Conservation (phyloP, 257 asterid genomes). For the Agastache rugosa region DNA sequence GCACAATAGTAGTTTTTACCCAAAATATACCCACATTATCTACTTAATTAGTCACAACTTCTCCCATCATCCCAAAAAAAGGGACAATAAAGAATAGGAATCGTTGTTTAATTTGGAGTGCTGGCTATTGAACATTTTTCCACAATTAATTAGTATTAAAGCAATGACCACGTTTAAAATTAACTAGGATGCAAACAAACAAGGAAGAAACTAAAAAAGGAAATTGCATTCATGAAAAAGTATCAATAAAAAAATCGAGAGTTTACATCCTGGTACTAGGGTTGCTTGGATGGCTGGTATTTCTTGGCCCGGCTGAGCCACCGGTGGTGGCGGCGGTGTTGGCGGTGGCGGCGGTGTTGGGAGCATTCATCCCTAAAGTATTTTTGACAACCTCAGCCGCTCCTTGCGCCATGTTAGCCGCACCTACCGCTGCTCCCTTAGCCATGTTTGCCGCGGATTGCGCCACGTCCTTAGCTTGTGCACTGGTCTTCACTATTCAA, state of each 20-base stretch:
- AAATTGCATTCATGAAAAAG: not conserved
- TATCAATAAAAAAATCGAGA: not conserved
- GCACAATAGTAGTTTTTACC: too few relatives aligned
- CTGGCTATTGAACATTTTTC: too few relatives aligned
- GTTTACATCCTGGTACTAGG: constrained; percentile 13
- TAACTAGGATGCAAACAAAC: not conserved
- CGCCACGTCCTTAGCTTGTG: constrained; percentile 27
- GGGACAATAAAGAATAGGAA: too few relatives aligned
- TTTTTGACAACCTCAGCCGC: constrained; percentile 24
- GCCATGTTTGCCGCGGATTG: not conserved
- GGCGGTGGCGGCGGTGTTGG: not conserved
- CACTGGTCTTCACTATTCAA: not conserved
- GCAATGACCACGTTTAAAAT: not conserved
- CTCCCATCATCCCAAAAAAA: too few relatives aligned
- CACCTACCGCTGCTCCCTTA: constrained; percentile 6
- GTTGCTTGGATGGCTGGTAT: not conserved
- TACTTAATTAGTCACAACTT: too few relatives aligned
- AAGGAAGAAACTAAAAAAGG: not conserved
- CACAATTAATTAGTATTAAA: too few relatives aligned
- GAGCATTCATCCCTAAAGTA: constrained; percentile 23
- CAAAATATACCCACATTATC: too few relatives aligned
- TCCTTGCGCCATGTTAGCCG: constrained; percentile 6
- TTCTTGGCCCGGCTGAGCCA: not conserved
- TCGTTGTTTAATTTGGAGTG: too few relatives aligned
- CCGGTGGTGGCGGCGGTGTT: not conserved